Percentiles rank a stretch among this genome's conserved stretches.
These are phyloP conservation scores for Penicillium thymicola DNA, from an alignment of 2,329 filamentous ascomycete genomes.

Conservation along the genomic window DNA sequence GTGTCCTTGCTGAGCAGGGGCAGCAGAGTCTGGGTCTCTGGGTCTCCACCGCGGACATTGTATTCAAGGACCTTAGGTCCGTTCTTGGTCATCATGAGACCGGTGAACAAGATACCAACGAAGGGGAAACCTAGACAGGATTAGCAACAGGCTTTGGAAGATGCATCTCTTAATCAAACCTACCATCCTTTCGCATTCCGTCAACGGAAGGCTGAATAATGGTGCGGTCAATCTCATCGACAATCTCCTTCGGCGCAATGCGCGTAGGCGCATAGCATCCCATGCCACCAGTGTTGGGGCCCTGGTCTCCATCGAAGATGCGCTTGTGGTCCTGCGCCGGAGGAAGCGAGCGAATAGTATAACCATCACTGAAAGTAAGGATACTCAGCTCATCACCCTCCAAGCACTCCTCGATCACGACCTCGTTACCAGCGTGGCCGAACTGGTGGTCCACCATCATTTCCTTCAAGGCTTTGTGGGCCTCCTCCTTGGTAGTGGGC, in stretches of 20 bases:
- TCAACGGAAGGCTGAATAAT: conserved; percentile 87
- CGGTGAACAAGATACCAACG: conserved; percentile 50
- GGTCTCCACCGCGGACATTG: conserved; percentile 89
- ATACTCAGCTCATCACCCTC: conserved; percentile 90
- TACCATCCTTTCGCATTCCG: conserved; percentile 77
- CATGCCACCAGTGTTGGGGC: conserved; percentile 96
- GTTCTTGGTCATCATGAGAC: conserved; percentile 82
- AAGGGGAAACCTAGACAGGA: conserved; percentile 38
- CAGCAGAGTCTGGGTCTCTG: conserved; percentile 83
- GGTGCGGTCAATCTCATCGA: conserved; percentile 72
- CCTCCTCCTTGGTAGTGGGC: conserved; percentile 76
- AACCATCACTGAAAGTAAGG: conserved; percentile 86
- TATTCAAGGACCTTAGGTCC: conserved; percentile 87
- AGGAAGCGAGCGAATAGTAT: conserved; percentile 76
- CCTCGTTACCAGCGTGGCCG: conserved; percentile 78
- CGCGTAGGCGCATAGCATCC: conserved; percentile 93
- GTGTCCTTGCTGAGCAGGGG: conserved; percentile 73
- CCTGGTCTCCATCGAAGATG: conserved; percentile 82
- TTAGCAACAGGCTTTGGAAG: conserved; percentile 56
- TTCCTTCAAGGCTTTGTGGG: conserved; percentile 72
- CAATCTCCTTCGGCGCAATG: conserved; percentile 70
- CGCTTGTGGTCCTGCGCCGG: conserved; percentile 97
- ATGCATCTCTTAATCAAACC: conserved; percentile 65
- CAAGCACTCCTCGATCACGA: conserved; percentile 93
- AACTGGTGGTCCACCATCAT: conserved; percentile 92